These are phyloP conservation scores for Protoeuglena noctilucae DNA, from an alignment of 139 green algal species.

Conservation along the genomic window DNA sequence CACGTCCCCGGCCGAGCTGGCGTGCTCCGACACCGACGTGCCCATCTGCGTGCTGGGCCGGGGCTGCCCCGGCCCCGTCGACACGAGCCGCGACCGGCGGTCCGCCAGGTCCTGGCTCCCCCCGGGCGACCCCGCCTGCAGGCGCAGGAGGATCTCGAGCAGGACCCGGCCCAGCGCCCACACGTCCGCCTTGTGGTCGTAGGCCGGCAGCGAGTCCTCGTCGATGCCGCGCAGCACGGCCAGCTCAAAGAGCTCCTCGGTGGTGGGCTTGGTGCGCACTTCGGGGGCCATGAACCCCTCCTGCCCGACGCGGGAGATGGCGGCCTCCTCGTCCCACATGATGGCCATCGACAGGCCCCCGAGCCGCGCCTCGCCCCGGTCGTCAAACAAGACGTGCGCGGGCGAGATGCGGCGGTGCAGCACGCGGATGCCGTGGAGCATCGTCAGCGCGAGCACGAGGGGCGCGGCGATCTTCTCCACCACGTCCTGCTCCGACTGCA, in stretches of 20 bases:
- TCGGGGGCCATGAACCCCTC: conserved; percentile 1
- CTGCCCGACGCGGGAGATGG: neutral
- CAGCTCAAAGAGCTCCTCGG: neutral
- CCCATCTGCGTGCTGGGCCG: too few species aligned
- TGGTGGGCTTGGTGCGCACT: conserved; percentile 2
- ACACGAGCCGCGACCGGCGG: too few species aligned
- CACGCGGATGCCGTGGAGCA: neutral
- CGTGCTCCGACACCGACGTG: too few species aligned
- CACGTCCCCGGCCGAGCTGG: too few species aligned
- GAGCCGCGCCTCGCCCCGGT: neutral
- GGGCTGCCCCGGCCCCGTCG: too few species aligned
- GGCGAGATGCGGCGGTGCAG: neutral
- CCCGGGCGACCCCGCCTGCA: neutral
- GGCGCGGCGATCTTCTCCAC: neutral
- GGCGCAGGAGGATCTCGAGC: neutral
- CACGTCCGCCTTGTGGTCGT: neutral
- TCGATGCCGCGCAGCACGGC: neutral
- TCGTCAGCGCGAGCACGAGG: neutral
- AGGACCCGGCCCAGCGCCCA: neutral
- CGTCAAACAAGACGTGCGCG: neutral
- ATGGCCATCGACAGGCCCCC: neutral
- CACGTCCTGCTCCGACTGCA: neutral
- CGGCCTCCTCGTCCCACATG: neutral
- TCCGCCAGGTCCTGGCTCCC: too few species aligned
- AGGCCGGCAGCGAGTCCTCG: neutral